A percentile compares a stretch with the other conserved stretches of the same genome.
These are phyloP conservation scores for Pyrenophora tritici-repentis DNA, from an alignment of 2,329 filamentous ascomycete genomes.

Conservation along the genomic window DNA sequence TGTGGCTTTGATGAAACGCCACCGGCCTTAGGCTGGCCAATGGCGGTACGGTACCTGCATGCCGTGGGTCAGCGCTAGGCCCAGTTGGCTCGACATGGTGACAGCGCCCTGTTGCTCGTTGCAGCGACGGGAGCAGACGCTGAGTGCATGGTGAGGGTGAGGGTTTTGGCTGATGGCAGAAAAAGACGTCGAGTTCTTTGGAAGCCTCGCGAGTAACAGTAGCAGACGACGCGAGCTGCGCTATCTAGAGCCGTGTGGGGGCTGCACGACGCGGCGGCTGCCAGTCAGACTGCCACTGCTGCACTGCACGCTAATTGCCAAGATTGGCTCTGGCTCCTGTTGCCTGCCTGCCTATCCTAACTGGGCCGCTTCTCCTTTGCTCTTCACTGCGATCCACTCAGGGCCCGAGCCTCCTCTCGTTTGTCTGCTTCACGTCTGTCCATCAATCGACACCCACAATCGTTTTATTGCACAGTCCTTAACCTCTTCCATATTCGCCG, in stretches of 20 bases:
- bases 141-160: not conserved
- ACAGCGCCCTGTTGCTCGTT: not conserved
- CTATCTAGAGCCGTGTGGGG: conserved; percentile 2
- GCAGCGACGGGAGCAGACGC: not conserved
- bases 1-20: conserved; percentile 13
- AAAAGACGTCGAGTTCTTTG: too few species aligned
- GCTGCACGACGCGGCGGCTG: not conserved
- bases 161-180: not conserved
- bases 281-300: not conserved
- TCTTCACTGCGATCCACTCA: conserved; percentile 16
- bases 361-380: conserved; percentile 16
- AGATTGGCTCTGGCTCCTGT: conserved; percentile 12
- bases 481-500: conserved; percentile 11
- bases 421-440: conserved; percentile 19
- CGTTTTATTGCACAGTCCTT: conserved; percentile 25
- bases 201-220: too few species aligned
- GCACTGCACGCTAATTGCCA: conserved; percentile 9
- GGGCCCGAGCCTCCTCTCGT: conserved; percentile 26
- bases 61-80: conserved; percentile 4
- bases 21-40: not conserved
- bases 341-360: conserved; percentile 13
- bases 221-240: not conserved
- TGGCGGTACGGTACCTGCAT: conserved; percentile 7
- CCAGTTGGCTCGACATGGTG: conserved; percentile 1
- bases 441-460: conserved; percentile 35